Base-by-base conservation (phyloP, 257 asterid species). In the Cinchona pubescens region DNA sequence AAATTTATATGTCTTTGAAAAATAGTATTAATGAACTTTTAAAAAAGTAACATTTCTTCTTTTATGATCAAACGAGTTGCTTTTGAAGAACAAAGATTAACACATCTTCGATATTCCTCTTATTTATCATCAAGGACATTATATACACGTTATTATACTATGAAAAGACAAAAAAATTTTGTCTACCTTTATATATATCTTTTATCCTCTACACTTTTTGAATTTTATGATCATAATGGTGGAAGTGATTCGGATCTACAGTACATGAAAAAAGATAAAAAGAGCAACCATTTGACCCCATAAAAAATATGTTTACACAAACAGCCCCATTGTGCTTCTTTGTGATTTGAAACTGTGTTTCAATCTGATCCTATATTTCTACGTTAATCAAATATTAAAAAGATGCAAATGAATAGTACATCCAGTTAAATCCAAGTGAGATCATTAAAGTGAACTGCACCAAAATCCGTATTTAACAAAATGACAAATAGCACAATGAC, bases 401-500 rank as follows among this genome's bases (percentile, higher is more conserved):
- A 16, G 3, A 25, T 51, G 25, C n/a, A n/a, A n/a, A n/a, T n/a
- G 19, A 16, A 2, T 16, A 23, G 2, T 0, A 53, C n/a, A 53
- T 5, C 27, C 5, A 19, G 27, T 21, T 19, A n/a, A n/a, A 56
- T 9, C 15, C 15, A 56, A 7, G 9, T 56, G 12, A 55, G 55
- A 48, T 11, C 12, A 46, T 49, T 69, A 55, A 69, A 69, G 19
- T 16, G 48, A 48, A 49, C 9, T 21, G 51, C 32, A 49, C 56
- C 3, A 2, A 11, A n/a, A 16, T 12, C 45, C 9, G 12, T 11
- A 21, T 8, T 40, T n/a, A n/a, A 37, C 43, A 55, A 55, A 72
- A 72, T 1, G 56, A 53, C 76, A 72, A 56, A 38, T 72, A 7
- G 5, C 38, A 72, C 25, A 6, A 43, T 72, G 67, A 72, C 76